Evolutionary conservation across 352 stramenopile genomes (phyloP), one percentile per base, ranked within the genome.

Genomic region (Phytopythium ostracodes): DNA sequence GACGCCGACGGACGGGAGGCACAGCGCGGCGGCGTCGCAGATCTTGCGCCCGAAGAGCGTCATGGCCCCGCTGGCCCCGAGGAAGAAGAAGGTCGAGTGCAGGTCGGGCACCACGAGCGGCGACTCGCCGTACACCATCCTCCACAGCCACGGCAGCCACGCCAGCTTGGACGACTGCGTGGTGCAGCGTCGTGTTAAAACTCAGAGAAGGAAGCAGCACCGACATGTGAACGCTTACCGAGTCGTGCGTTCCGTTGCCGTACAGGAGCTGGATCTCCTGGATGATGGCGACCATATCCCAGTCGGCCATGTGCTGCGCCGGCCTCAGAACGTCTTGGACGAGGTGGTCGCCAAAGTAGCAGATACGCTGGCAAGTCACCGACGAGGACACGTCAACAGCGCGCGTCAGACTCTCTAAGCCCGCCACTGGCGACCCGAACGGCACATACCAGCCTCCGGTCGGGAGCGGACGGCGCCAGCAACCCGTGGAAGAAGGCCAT

Each of bases 331-430:
- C 65, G 53, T 87, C 74, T 27, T 84, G 75, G 60, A 82, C 44
- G 10, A 83, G 49, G 50, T 87, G 77, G 58, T 87, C 73, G 4
- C 77, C 74, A 60, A 87, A 79, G 60, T 82, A 87, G 66, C 75
- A 83, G 36, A 87, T 72, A 8, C 68, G 60, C 74, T 82, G 47
- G 1, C 29, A 31, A 18, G 33, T 55, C 22, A 55, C 7, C 29
- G 7, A n/a, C 15, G 24, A 54, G 15, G 47, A n/a, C n/a, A n/a
- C n/a, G 29, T 33, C 29, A 33, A 7, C 29, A 33, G 29, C 29
- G 29, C 29, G 29, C 29, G 29, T 33, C 29, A 33, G 29, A 33
- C 29, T 33, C 29, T 33, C 29, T 33, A 33, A 7, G 29, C 7
- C 29, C 29, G 22, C 10, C 20, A 47, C 20, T 17, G 20, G 33